These are phyloP conservation scores for Pichia sp. DNA, from an alignment of 1,139 yeast species.

Conservation along the genomic window DNA sequence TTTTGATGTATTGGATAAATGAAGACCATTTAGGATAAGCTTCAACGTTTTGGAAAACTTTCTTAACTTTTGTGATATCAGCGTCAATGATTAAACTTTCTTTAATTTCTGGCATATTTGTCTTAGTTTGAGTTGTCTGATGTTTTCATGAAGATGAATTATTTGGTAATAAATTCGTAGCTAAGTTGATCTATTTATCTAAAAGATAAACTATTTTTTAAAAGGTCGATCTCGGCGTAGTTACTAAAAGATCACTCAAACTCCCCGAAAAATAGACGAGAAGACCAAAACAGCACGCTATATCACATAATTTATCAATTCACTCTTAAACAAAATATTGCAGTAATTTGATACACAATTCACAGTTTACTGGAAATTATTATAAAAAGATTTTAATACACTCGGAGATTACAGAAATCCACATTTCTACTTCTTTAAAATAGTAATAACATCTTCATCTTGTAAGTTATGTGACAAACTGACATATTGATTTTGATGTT, in stretches of 20 bases:
- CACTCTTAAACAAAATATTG: too few species aligned
- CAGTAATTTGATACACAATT: background rate
- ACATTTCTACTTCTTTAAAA: slow-evolving; percentile 55
- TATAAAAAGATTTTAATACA: background rate
- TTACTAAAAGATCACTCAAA: too few species aligned
- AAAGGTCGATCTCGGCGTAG: too few species aligned
- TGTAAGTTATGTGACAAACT: slow-evolving; percentile 76
- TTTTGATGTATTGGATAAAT: background rate
- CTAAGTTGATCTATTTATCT: too few species aligned
- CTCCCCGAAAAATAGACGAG: too few species aligned
- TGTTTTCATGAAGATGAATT: too few species aligned
- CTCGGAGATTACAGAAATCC: slow-evolving; percentile 12
- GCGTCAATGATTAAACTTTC: background rate
- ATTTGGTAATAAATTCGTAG: too few species aligned
- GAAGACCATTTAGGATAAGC: background rate
- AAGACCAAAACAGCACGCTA: too few species aligned
- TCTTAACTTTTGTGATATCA: background rate
- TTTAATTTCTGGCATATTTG: background rate
- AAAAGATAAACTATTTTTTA: too few species aligned
- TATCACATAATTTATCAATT: too few species aligned
- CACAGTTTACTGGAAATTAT: too few species aligned
- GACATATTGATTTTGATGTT: slow-evolving; percentile 97
- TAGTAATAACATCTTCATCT: slow-evolving; percentile 97
- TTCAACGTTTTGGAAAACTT: background rate
- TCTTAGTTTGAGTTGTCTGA: background rate